Base-by-base conservation (phyloP, 108 stramenopile genomes). In the Heterococcus sp. region DNA sequence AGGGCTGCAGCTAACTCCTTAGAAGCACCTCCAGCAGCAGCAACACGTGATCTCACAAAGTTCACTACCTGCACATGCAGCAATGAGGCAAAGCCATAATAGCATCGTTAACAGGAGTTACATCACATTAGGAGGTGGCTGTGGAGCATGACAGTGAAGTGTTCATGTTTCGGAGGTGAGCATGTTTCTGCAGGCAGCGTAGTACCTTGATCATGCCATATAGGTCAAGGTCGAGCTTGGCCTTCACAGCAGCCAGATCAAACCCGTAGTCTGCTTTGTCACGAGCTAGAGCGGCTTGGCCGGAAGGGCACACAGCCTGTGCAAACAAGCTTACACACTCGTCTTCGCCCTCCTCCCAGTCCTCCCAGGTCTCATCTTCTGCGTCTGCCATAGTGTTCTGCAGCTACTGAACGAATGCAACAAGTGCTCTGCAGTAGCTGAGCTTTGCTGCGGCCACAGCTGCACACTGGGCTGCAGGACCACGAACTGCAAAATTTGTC, bases 231-330 rank as follows among this genome's bases (percentile, higher is more conserved):
- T 21, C 21, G 46, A 81, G 72, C n/a, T 37, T 70, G 1, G 58
- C 58, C 31, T 58, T 73, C 37, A 81, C 38, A 4, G 35, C 69
- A 29, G 72, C 64, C 8, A 81, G 36, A 35, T 81, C 79, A 65
- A 81, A 81, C 66, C 30, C 66, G 79, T 73, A 65, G 1, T 63
- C 34, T 2, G 67, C 79, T 65, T 46, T 70, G 72, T 81, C 79
- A 35, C 40, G 68, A 38, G 35, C 5, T 32, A 81, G 65, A 1
- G 79, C 79, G 37, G 72, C 79, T 72, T 8, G 14, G 46, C 46
- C 46, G 46, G 14, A 8, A 58, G 46, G 14, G 46, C 46, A 58
- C 46, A 58, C 46, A 21, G 46, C 21, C 46, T 21, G 14, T 8
- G 8, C 46, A 21, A 58, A 58, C 46, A 58, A 21, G 14, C 14